Base-by-base conservation (phyloP, 164 flowering plant species). In the Vitis labrusca region DNA sequence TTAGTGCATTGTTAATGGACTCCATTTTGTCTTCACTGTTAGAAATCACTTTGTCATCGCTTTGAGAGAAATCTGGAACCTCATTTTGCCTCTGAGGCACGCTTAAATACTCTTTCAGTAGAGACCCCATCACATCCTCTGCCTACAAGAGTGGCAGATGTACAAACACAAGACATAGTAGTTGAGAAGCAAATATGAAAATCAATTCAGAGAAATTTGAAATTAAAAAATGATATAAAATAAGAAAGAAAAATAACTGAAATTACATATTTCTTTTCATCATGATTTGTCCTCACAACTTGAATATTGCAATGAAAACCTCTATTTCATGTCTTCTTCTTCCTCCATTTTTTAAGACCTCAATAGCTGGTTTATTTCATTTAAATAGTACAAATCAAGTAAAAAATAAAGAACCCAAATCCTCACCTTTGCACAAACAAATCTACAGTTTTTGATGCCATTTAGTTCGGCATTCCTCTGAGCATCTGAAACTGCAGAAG, bases 401-500 rank as follows among this genome's bases (percentile, higher is more conserved):
- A 23, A 23, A 9, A 44, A 13, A 65, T 44, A 48, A 47, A 50
- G 11, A 10, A 53, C 48, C 27, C 19, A 48, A 70, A 70, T 6
- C 49, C 84, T 74, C 65, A 91, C 99, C 97, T 95, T 95, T 64
- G 84, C 79, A 81, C 96, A 89, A 70, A 93, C 79, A 78, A 95
- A 95, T 73, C 83, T 88, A 82, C 97, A 93, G 79, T 95, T 93
- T 44, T 77, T 85, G 71, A 93, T 86, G 78, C 93, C 92, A 86
- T 95, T 95, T 57, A 89, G 86, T 73, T 89, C 94, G 54, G 99
- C 99, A 84, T 95, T 95, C 73, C 86, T 82, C 5, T 82, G 82
- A 72, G 98, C 99, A 85, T 95, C 99, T 32, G 78, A 84, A 64
- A 95, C 94, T 51, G 99, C 98, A 59, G 99, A 95, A 69, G 88